These are phyloP conservation scores for Zygosaccharomyces bailii DNA, from an alignment of 805 yeast genomes.

Conservation along the genomic window DNA sequence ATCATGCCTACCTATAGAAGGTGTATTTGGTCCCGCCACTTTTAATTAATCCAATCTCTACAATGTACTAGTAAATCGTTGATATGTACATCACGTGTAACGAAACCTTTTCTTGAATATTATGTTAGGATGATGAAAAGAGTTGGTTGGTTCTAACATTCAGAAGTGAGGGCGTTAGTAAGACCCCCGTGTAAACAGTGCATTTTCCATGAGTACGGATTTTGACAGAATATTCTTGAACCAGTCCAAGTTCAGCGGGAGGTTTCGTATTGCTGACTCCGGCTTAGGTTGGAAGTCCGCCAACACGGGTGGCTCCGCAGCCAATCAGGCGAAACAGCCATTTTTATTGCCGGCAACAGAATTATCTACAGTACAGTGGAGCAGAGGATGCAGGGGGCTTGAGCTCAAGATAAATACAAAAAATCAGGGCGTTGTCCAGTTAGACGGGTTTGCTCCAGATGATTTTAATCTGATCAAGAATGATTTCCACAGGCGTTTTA, in stretches of 20 bases:
- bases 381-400: constrained; percentile 88
- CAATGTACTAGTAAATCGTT: too few species aligned
- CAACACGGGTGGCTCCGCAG: constrained; percentile 41
- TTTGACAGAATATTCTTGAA: constrained; percentile 89
- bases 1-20: too few species aligned
- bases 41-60: too few species aligned
- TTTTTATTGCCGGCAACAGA: constrained; percentile 86
- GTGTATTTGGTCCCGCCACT: too few species aligned
- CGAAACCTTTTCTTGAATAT: background rate
- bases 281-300: constrained; percentile 95
- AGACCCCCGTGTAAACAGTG: too few species aligned
- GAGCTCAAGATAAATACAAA: constrained; percentile 88
- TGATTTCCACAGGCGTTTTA: constrained; percentile 76
- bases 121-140: background rate
- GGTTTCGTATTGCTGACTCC: constrained; percentile 92
- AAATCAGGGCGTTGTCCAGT: constrained; percentile 75
- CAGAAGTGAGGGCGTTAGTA: too few species aligned
- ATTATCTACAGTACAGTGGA: constrained; percentile 78
- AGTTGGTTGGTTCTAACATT: too few species aligned
- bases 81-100: constrained; percentile 1
- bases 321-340: constrained; percentile 59
- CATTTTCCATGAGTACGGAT: constrained; percentile 48
- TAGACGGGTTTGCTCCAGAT: constrained; percentile 89
- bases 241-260: constrained; percentile 78
- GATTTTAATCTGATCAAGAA: constrained; percentile 79